Evolutionary conservation across 306 rosid species (phyloP).

Genomic region (Canavalia ensiformis): DNA sequence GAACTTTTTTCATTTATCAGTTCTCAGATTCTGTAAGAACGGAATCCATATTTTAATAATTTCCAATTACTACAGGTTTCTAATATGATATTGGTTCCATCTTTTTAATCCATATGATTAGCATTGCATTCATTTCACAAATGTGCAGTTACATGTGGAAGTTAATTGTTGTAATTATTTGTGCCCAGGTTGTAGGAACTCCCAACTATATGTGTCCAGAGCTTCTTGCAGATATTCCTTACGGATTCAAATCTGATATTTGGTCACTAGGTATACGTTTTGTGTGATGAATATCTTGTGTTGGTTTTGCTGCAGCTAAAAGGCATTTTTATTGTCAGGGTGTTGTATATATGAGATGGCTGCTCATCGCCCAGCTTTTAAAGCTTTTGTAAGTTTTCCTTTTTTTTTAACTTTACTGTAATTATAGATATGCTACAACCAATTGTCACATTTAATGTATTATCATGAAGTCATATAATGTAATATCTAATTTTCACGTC

Average conservation of each 20-base stretch:
- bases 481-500: conserved; percentile 29
- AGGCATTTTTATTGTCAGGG: conserved; percentile 62
- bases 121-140: not conserved
- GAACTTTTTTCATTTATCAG: too few species aligned
- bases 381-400: conserved; percentile 91
- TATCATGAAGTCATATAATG: not conserved
- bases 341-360: conserved; percentile 99
- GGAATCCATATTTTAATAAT: not conserved
- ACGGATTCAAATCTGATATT: conserved; percentile 99
- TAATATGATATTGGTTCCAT: not conserved
- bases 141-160: not conserved
- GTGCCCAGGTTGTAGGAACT: conserved; percentile 93
- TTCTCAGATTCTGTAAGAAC: too few species aligned
- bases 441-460: conserved; percentile 13
- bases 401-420: conserved; percentile 20
- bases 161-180: conserved; percentile 36
- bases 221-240: conserved; percentile 98
- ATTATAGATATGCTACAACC: conserved; percentile 13
- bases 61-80: conserved; percentile 11
- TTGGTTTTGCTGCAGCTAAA: conserved; percentile 52
- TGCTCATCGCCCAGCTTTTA: conserved; percentile 98
- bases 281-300: not conserved
- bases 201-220: conserved; percentile 99
- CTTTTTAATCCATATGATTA: not conserved
- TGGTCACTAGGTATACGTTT: conserved; percentile 90